Conservation (phyloP, 2,329 filamentous ascomycete genomes). For the Colletotrichum sp. region DNA sequence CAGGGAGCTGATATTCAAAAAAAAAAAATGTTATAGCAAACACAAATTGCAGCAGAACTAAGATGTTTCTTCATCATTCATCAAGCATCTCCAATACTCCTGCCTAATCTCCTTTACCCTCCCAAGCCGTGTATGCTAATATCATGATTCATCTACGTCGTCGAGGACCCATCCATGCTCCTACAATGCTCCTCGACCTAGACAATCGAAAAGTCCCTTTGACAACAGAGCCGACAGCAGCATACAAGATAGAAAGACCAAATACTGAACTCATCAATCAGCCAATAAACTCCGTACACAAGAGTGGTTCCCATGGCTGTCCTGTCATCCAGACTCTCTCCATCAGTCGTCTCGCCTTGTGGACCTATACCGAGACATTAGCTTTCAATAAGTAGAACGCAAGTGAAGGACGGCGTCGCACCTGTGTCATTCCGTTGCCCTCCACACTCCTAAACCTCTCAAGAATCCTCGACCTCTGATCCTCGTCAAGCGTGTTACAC, state of each 20-base stretch:
- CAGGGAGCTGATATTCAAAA: neutral
- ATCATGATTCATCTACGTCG: neutral
- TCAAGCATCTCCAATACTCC: neutral
- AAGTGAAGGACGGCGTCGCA: constrained; percentile 36
- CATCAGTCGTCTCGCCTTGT: constrained; percentile 68
- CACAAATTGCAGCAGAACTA: neutral
- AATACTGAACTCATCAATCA: constrained; percentile 35
- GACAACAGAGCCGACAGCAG: neutral
- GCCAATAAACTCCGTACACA: constrained; percentile 72
- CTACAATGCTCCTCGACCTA: neutral
- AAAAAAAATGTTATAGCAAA: neutral
- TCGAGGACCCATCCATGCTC: neutral
- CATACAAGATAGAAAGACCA: neutral
- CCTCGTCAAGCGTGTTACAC: constrained; percentile 68
- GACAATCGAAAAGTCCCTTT: neutral
- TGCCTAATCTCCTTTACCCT: neutral
- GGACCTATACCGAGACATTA: constrained; percentile 44
- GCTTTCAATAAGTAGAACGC: neutral
- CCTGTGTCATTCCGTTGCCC: constrained; percentile 78
- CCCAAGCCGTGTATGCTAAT: neutral
- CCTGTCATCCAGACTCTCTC: constrained; percentile 73
- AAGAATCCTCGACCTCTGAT: constrained; percentile 65
- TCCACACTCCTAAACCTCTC: constrained; percentile 72
- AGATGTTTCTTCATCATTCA: neutral
- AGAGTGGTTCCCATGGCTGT: constrained; percentile 71